phyloP scores from a whole-genome alignment of 2,329 filamentous ascomycete species.

The Exutisphaerella laricina region DNA sequence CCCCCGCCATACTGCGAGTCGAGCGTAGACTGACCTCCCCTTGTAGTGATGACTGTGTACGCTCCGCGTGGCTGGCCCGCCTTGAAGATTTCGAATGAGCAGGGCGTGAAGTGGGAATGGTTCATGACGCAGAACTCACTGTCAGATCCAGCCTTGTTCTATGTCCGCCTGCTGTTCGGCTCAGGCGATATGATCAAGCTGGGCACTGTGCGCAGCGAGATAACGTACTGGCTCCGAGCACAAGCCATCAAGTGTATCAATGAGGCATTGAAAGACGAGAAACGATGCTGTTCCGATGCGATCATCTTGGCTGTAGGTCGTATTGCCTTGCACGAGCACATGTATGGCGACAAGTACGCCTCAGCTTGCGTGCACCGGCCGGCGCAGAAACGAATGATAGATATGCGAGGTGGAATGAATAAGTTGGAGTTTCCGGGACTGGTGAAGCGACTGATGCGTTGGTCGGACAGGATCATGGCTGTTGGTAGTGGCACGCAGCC shows the following conservation, averaged over 20 bases:
- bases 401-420: slow-evolving; percentile 30
- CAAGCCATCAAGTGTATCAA: slow-evolving; percentile 30
- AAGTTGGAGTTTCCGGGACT: slow-evolving; percentile 29
- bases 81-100: slow-evolving; percentile 27
- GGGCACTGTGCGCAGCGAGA: slow-evolving; percentile 18
- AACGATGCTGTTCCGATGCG: slow-evolving; percentile 20
- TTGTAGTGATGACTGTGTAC: slow-evolving; percentile 30
- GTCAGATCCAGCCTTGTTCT: slow-evolving; percentile 31
- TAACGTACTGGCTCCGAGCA: slow-evolving; percentile 26
- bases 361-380: slow-evolving; percentile 30
- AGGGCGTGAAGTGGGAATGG: slow-evolving; percentile 30
- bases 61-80: slow-evolving; percentile 33
- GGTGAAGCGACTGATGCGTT: slow-evolving; percentile 32
- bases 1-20: too few species aligned
- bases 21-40: too few species aligned
- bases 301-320: slow-evolving; percentile 30
- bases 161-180: slow-evolving; percentile 31
- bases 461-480: slow-evolving; percentile 31
- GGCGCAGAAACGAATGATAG: slow-evolving; percentile 32
- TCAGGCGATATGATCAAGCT: slow-evolving; percentile 31
- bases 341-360: slow-evolving; percentile 32
- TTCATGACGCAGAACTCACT: slow-evolving; percentile 33
- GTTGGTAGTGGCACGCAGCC: slow-evolving; percentile 29
- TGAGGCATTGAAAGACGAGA: slow-evolving; percentile 22
- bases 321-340: slow-evolving; percentile 32